phyloP scores from a whole-genome alignment of 306 rosid genomes.

The Malus orientalis region DNA sequence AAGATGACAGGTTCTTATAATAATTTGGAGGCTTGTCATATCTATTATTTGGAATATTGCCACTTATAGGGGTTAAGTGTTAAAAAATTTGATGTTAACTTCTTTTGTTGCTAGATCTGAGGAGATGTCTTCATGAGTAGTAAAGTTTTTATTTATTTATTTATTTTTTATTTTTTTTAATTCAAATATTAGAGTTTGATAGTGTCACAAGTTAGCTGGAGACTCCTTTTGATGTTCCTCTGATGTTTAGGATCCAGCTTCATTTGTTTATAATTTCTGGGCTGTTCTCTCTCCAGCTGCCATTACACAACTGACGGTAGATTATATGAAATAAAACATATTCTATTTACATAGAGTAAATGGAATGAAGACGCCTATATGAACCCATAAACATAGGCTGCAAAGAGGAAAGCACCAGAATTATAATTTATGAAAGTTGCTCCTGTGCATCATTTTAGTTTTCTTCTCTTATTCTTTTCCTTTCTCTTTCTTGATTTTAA shows the following conservation, averaged over 20 bases:
- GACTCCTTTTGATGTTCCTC: not conserved
- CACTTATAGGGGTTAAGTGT: not conserved
- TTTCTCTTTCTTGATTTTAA: not conserved
- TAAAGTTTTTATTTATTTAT: not conserved
- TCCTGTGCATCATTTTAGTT: not conserved
- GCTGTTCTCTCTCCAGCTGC: not conserved
- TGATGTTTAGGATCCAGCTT: not conserved
- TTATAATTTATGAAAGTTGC: not conserved
- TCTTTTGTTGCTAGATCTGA: not conserved
- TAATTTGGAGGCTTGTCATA: not conserved
- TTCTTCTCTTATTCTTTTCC: not conserved
- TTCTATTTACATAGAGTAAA: not conserved
- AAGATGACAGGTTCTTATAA: not conserved
- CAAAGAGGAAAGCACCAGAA: not conserved
- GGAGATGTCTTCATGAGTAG: not conserved
- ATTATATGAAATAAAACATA: not conserved
- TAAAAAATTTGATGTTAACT: not conserved
- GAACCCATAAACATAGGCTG: not conserved
- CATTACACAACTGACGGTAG: not conserved
- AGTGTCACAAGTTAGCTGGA: not conserved
- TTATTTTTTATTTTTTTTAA: too few species aligned
- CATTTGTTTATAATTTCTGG: not conserved
- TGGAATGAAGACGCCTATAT: not conserved
- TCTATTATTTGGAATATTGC: not conserved
- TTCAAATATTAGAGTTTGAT: not conserved